Base-by-base conservation (phyloP, 441 rosid genomes). In the Macaranga tanarius region DNA sequence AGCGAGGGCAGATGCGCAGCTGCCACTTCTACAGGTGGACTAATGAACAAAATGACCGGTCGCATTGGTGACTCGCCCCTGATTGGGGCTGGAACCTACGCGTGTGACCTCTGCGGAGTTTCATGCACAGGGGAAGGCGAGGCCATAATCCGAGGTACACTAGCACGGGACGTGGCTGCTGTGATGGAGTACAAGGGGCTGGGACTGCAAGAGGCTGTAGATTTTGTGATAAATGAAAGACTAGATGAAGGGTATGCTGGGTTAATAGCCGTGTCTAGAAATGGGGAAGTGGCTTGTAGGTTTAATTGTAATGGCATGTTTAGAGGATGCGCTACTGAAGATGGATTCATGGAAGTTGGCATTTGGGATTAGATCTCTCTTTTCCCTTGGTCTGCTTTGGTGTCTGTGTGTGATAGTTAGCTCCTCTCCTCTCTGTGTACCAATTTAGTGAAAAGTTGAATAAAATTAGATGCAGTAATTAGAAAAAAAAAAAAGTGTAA, bases 41-140 rank as follows among this genome's bases (percentile, higher is more conserved):
- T 94, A 28, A 92, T 94, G 95, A 94, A 94, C 87, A 94, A 94
- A 71, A 85, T 82, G 90, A 67, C 73, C 40, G 97, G 98, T 10
- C 87, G 98, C 48, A 94, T 92, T 0, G 98, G 99, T 44, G 99
- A 94, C 88, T 92, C 99, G 11, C 97, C 99, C 34, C 76, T 94
- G 19, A 94, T 94, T 42, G 99, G 99, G 12, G 79, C 97, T 0
- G 98, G 98, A 47, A 94, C 98, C 44, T 94, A 94, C 55, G 97
- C 99, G 6, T 81, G 90, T n/a, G 79, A 88, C 22, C 77, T 90
- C 0, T 92, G 97, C 25, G 97, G 92, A 1, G 89, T 92, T 3
- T 94, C 99, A 5, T 92, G 99, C 79, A 92, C 99, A 0, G 99
- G 99, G 13, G 97, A 94, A 81, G 99, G 99, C 26, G 99, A 94